Conservation (phyloP, 768 basidiomycete species). For the Tulasnella sp. region DNA sequence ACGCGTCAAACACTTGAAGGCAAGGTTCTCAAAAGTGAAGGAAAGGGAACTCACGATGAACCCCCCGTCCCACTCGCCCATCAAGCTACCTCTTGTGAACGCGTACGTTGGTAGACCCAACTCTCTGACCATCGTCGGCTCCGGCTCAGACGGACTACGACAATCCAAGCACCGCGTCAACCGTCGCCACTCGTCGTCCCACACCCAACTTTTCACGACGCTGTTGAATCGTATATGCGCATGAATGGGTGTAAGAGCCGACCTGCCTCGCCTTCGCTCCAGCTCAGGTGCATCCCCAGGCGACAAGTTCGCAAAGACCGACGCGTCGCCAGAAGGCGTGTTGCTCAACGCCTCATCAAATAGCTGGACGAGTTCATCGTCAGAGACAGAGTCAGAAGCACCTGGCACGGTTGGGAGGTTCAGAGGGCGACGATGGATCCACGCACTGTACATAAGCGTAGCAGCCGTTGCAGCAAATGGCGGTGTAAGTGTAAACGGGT, state of each 20-base stretch:
- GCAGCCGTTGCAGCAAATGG: slow-evolving; percentile 17
- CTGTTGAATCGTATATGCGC: not conserved
- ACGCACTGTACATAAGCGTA: slow-evolving; percentile 11
- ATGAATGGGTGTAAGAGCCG: not conserved
- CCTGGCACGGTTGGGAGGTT: not conserved
- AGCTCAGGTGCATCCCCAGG: too few species aligned
- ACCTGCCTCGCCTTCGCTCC: not conserved
- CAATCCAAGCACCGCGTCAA: not conserved
- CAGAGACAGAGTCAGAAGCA: not conserved
- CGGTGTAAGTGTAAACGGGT: not conserved
- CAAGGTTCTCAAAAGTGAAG: not conserved
- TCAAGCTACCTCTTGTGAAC: slow-evolving; percentile 9
- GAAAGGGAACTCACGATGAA: slow-evolving; percentile 18
- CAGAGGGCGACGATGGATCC: slow-evolving; percentile 8
- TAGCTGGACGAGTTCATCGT: not conserved
- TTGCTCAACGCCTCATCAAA: not conserved
- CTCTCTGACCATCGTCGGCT: slow-evolving; percentile 4
- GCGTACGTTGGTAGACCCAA: slow-evolving; percentile 5
- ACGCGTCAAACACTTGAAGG: not conserved
- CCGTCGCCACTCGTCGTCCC: slow-evolving; percentile 1
- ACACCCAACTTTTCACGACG: not conserved
- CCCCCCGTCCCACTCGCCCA: slow-evolving; percentile 19
- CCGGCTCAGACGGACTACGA: not conserved
- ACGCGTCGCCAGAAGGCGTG: not conserved
- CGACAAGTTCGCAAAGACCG: not conserved